Conservation (phyloP, 805 yeast genomes). For the Ogataea allantospora region DNA sequence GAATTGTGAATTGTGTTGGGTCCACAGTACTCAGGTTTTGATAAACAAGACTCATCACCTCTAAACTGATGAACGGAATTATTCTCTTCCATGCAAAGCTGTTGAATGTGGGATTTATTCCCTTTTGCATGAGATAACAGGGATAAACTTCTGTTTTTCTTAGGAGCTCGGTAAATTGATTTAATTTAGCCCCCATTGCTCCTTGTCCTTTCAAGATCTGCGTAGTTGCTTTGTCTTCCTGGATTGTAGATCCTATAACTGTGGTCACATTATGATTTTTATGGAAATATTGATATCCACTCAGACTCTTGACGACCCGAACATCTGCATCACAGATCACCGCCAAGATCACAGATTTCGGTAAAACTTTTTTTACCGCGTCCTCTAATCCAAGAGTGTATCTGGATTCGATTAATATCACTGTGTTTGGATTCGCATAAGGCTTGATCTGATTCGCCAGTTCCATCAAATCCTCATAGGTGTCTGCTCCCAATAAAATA, state of each 20-base stretch:
- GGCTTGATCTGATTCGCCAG: conserved; percentile 7
- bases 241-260: conserved; percentile 25
- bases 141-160: conserved; percentile 28
- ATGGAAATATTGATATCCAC: conserved; percentile 19
- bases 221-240: conserved; percentile 4
- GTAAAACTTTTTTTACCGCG: conserved; percentile 11
- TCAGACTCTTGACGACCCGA: conserved; percentile 12
- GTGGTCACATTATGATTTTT: conserved; percentile 26
- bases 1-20: conserved; percentile 6
- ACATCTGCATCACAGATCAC: conserved; percentile 29
- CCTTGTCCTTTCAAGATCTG: conserved; percentile 24
- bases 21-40: conserved; percentile 17
- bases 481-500: conserved; percentile 21
- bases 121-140: conserved; percentile 25
- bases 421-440: conserved; percentile 19
- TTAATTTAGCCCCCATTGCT: conserved; percentile 19
- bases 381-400: conserved; percentile 25
- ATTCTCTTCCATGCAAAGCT: conserved; percentile 31
- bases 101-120: conserved; percentile 27
- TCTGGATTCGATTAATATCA: conserved; percentile 28
- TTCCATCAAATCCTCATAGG: conserved; percentile 9
- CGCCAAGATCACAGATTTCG: conserved; percentile 20
- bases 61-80: conserved; percentile 27
- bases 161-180: conserved; percentile 20
- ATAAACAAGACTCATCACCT: conserved; percentile 23